phyloP scores from a whole-genome alignment of 2,329 filamentous ascomycete species.

The Sporothrix dimorphospora region DNA sequence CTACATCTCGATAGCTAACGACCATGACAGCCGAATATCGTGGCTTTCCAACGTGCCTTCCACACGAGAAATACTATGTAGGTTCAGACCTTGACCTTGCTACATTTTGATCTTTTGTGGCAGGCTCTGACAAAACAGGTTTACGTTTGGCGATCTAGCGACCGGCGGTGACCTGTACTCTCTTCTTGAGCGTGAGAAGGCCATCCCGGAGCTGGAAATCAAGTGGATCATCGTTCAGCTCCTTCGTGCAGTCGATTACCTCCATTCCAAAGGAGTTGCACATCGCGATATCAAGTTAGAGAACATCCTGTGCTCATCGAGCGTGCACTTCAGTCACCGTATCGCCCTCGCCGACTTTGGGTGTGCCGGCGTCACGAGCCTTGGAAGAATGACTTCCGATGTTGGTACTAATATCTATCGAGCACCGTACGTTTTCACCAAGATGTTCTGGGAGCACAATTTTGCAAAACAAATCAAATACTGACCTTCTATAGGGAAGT shows the following conservation, averaged over 20 bases:
- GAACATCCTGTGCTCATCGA: conserved; percentile 55
- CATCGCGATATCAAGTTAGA: conserved; percentile 60
- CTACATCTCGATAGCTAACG: conserved; percentile 11
- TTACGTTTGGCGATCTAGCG: conserved; percentile 61
- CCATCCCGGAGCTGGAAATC: conserved; percentile 48
- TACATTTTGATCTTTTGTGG: conserved; percentile 28
- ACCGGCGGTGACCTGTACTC: conserved; percentile 59
- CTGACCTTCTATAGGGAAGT: conserved; percentile 46
- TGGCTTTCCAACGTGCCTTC: conserved; percentile 56
- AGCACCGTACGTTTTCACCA: conserved; percentile 53
- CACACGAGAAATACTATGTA: conserved; percentile 53
- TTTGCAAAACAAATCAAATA: neutral
- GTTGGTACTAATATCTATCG: conserved; percentile 54
- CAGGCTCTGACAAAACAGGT: conserved; percentile 42
- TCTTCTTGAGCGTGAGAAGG: conserved; percentile 45
- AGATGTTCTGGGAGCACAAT: neutral
- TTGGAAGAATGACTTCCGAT: conserved; percentile 48
- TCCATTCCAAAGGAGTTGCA: conserved; percentile 54
- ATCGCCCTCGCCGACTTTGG: conserved; percentile 59
- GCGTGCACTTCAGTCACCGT: conserved; percentile 49
- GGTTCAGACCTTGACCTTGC: conserved; percentile 31
- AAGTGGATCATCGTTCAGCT: conserved; percentile 54
- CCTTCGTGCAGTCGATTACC: conserved; percentile 50
- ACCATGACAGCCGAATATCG: conserved; percentile 54
- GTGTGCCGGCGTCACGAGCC: conserved; percentile 48